Percentiles rank a stretch among this genome's conserved stretches.
phyloP scores from a whole-genome alignment of 2,329 filamentous ascomycete genomes.

The Chalara sp. region DNA sequence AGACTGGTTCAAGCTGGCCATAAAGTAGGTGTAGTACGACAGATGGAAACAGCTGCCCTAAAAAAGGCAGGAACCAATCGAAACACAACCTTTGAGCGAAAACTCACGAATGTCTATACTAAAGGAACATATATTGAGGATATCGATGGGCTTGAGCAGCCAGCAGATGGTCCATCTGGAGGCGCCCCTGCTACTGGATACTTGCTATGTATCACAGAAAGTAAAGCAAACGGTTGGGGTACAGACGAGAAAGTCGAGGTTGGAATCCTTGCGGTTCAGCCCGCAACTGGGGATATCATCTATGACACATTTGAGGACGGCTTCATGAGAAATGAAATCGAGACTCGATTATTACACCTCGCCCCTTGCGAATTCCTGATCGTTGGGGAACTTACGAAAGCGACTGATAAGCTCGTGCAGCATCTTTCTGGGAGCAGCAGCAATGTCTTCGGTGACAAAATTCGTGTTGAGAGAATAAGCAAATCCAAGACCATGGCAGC shows the following conservation, averaged over 20 bases:
- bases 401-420: conserved; percentile 85
- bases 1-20: conserved; percentile 85
- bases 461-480: conserved; percentile 72
- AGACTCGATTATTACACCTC: conserved; percentile 91
- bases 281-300: conserved; percentile 90
- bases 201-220: conserved; percentile 85
- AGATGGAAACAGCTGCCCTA: conserved; percentile 89
- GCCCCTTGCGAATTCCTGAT: conserved; percentile 93
- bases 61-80: conserved; percentile 96
- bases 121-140: conserved; percentile 98
- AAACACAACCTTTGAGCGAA: conserved; percentile 84
- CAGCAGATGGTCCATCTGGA: conserved; percentile 46
- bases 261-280: conserved; percentile 89
- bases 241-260: conserved; percentile 92
- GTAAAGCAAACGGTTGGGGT: conserved; percentile 68
- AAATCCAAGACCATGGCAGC: conserved; percentile 76
- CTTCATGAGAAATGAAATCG: conserved; percentile 94
- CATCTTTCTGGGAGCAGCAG: conserved; percentile 85
- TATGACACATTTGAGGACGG: conserved; percentile 96
- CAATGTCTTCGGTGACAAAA: conserved; percentile 87
- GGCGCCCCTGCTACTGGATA: conserved; percentile 68
- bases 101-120: conserved; percentile 93
- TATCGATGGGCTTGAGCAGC: conserved; percentile 66
- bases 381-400: conserved; percentile 81
- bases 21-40: conserved; percentile 92